phyloP scores from a whole-genome alignment of 2,329 filamentous ascomycete species.

The Chlorencoelia australis region DNA sequence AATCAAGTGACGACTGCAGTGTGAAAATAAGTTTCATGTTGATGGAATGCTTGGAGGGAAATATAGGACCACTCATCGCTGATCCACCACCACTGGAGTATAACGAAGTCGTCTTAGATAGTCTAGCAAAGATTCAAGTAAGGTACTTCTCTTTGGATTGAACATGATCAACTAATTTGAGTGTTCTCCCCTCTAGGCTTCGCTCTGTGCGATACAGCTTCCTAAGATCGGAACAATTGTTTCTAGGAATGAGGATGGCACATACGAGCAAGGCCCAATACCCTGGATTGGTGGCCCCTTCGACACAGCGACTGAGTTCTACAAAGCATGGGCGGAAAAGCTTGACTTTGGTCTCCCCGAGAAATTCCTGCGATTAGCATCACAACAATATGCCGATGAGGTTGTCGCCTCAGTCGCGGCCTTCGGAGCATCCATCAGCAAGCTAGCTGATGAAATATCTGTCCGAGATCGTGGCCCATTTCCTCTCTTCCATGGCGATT shows the following conservation, averaged over 20 bases:
- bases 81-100: constrained; percentile 4
- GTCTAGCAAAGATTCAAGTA: constrained; percentile 5
- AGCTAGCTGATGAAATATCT: constrained; percentile 6
- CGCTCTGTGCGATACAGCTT: neutral
- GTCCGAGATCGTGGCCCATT: constrained; percentile 22
- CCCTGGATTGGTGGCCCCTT: constrained; percentile 19
- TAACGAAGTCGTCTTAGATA: constrained; percentile 1
- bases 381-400: constrained; percentile 8
- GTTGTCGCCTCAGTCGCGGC: constrained; percentile 12
- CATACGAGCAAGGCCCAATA: constrained; percentile 12
- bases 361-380: constrained; percentile 6
- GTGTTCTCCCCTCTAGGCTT: neutral
- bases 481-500: constrained; percentile 25
- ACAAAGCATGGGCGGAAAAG: constrained; percentile 16
- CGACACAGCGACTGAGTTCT: constrained; percentile 16
- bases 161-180: neutral
- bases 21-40: constrained; percentile 7
- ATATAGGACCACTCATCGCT: no score
- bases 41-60: constrained; percentile 6
- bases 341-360: constrained; percentile 10
- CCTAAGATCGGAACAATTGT: constrained; percentile 3
- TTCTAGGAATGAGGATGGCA: neutral
- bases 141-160: neutral
- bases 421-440: constrained; percentile 8
- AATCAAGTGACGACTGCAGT: neutral